Conservation (phyloP, 2,329 filamentous ascomycete species). For the Lanzia echinophila region DNA sequence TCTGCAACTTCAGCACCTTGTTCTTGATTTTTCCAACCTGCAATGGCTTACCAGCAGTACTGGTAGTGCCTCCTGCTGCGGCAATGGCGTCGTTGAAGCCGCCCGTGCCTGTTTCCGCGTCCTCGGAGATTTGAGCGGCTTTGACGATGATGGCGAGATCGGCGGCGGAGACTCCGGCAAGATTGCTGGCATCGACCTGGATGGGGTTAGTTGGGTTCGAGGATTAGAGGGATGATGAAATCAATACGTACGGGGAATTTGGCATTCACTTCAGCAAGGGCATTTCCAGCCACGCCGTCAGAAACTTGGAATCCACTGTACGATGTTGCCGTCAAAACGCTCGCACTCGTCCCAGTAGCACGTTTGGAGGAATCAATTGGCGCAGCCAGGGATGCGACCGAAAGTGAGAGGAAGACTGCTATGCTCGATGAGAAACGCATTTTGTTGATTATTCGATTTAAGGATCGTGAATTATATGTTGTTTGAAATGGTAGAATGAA, state of each 20-base stretch:
- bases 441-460: background rate
- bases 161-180: conserved; percentile 38
- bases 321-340: conserved; percentile 16
- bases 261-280: conserved; percentile 45
- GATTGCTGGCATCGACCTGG: conserved; percentile 39
- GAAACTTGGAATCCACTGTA: conserved; percentile 41
- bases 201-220: background rate
- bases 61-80: conserved; percentile 34
- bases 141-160: conserved; percentile 21
- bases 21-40: conserved; percentile 54
- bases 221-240: background rate
- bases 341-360: background rate
- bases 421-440: conserved; percentile 20
- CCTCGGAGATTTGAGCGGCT: conserved; percentile 44
- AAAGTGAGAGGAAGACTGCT: conserved; percentile 15
- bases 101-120: conserved; percentile 41
- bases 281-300: conserved; percentile 45
- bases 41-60: conserved; percentile 38
- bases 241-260: conserved; percentile 43
- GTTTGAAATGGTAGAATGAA: background rate
- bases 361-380: conserved; percentile 3
- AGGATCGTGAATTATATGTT: background rate
- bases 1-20: conserved; percentile 52
- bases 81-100: conserved; percentile 46
- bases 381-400: conserved; percentile 7